These are phyloP conservation scores for Phaeophleospora eucalypticola DNA, from an alignment of 2,329 filamentous ascomycete species.

Conservation along the genomic window DNA sequence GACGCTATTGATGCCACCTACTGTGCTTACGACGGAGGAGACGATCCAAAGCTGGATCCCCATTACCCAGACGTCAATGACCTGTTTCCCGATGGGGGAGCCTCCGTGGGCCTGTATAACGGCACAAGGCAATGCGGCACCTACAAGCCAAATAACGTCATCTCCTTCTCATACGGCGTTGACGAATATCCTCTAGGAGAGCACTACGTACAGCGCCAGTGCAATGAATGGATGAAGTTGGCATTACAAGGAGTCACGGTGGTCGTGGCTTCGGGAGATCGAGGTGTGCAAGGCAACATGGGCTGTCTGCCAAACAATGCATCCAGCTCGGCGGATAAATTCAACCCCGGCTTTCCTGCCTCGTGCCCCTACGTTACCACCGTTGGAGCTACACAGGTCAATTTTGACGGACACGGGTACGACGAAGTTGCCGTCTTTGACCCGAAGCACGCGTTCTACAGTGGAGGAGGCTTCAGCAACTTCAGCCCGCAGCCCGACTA, in stretches of 20 bases:
- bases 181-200: conserved; percentile 44
- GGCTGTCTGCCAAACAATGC: conserved; percentile 18
- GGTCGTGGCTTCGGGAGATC: conserved; percentile 48
- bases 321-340: conserved; percentile 28
- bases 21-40: conserved; percentile 14
- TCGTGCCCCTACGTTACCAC: conserved; percentile 49
- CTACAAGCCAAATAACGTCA: too few species aligned
- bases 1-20: conserved; percentile 45
- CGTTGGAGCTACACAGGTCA: conserved; percentile 46
- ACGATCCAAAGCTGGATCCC: conserved; percentile 1
- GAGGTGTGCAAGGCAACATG: conserved; percentile 21
- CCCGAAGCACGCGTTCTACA: conserved; percentile 19
- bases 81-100: too few species aligned
- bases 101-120: too few species aligned
- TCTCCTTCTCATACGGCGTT: conserved; percentile 40
- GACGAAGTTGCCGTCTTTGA: conserved; percentile 22
- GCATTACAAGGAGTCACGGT: conserved; percentile 50
- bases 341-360: conserved; percentile 46
- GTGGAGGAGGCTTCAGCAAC: conserved; percentile 48
- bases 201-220: conserved; percentile 48
- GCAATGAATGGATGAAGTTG: conserved; percentile 53
- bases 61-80: conserved; percentile 29
- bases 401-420: too few species aligned
- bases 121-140: too few species aligned
- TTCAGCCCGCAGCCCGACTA: conserved; percentile 45